phyloP scores from a whole-genome alignment of 179 eudicot species.

The Camellia oleifera region DNA sequence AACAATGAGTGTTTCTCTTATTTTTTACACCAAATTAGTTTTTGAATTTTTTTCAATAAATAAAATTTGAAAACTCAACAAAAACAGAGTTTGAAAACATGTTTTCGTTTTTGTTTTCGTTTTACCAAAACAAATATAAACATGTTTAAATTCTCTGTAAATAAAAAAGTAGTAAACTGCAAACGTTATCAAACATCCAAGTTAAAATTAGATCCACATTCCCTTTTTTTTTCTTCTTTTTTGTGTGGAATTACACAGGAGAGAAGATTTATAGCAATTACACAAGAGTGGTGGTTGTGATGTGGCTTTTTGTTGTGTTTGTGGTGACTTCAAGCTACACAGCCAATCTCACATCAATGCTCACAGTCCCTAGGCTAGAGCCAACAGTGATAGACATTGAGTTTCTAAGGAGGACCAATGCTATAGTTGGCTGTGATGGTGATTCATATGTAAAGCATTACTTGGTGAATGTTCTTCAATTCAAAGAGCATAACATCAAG shows the following conservation, averaged over 20 bases:
- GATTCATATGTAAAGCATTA: conserved; percentile 36
- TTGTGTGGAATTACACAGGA: conserved; percentile 15
- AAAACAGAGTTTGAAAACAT: too few species aligned
- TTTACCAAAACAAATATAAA: too few species aligned
- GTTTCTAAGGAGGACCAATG: conserved; percentile 26
- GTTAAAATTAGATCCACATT: too few species aligned
- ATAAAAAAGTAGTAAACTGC: too few species aligned
- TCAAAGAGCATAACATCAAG: conserved; percentile 21
- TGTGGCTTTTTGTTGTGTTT: conserved; percentile 45
- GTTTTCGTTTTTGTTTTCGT: too few species aligned
- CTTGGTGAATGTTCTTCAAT: conserved; percentile 18
- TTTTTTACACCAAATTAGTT: too few species aligned
- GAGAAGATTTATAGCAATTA: conserved; percentile 35
- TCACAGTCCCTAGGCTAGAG: conserved; percentile 35
- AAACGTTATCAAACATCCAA: too few species aligned
- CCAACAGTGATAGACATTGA: conserved; percentile 29
- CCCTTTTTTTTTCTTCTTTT: too few species aligned
- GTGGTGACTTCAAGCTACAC: conserved; percentile 37
- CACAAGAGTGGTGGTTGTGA: conserved; percentile 23
- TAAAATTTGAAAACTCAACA: too few species aligned
- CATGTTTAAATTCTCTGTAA: too few species aligned
- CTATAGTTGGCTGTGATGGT: conserved; percentile 42
- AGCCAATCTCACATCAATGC: conserved; percentile 48
- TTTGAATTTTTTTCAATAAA: too few species aligned
- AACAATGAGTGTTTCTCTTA: too few species aligned